Percentiles rank a stretch among this genome's conserved stretches.
Conservation (phyloP, 2,329 filamentous ascomycete species). For the Colletotrichum scovillei region DNA sequence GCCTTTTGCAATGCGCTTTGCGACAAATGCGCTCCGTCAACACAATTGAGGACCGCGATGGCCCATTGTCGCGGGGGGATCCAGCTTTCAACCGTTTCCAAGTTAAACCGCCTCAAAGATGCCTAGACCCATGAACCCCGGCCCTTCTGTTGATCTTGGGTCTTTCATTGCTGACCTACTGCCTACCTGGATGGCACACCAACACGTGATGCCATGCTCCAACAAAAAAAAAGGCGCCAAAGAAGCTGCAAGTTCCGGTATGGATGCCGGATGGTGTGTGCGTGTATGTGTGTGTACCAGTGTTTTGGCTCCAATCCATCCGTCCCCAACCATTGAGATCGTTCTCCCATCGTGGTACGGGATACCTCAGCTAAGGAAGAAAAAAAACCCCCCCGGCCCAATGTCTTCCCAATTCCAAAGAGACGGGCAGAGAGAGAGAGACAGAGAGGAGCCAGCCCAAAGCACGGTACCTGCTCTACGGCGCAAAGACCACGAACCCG, state of each 20-base stretch:
- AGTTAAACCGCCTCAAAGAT: conserved; percentile 4
- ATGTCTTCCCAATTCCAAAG: neutral
- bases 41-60: conserved; percentile 29
- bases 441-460: conserved; percentile 4
- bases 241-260: conserved; percentile 33
- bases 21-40: conserved; percentile 11
- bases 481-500: conserved; percentile 13
- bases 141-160: conserved; percentile 5
- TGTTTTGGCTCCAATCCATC: conserved; percentile 21
- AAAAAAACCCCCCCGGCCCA: neutral
- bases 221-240: conserved; percentile 9
- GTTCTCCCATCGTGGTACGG: neutral
- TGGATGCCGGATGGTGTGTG: neutral
- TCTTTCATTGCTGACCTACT: conserved; percentile 15
- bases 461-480: neutral
- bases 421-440: neutral
- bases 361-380: neutral
- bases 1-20: neutral
- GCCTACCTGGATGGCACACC: conserved; percentile 29
- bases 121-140: neutral
- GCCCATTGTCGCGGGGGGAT: conserved; percentile 5
- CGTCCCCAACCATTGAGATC: conserved; percentile 6
- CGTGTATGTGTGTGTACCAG: conserved; percentile 4
- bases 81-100: neutral
- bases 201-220: neutral